Base-by-base conservation (phyloP, 164 flowering plant genomes). In the Vitis amurensis region DNA sequence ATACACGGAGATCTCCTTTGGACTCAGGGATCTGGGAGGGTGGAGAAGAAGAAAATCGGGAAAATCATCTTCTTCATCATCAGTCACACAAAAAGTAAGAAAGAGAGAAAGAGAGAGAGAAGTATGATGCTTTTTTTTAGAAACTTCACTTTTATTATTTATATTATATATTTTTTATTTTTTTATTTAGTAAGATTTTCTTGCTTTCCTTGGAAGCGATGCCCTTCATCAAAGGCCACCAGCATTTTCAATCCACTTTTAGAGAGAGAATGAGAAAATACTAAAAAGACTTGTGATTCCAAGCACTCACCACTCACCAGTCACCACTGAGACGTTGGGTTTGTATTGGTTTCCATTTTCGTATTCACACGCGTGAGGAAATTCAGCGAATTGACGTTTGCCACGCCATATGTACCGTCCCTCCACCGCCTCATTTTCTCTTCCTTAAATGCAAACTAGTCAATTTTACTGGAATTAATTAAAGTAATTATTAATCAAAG, bases 121-220 rank as follows among this genome's bases (percentile, higher is more conserved):
- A 19, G 57, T 47, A 55, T 19, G 11, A 47, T 1, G 11, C 61
- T 15, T 55, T 61, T 62, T 49, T 59, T 74, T 67, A 70, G 71
- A 23, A 23, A 23, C 27, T 23, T 73, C 67, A 63, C 30, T 68
- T 44, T 17, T 30, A 3, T 47, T 9, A 12, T 72, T 13, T 23
- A 23, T 23, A 23, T 23, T 23, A 23, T 23, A 23, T 23, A 23
- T 15, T 61, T 50, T 27, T 60, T 56, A 9, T 9, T 29, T 61
- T 68, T 67, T 63, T 61, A 27, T 14, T 47, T 2, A 3, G 29
- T 56, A 23, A 53, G 61, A 16, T 64, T 66, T 71, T 61, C 3
- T 74, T 59, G 74, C 87, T 80, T 88, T 84, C 81, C 87, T 88
- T 86, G 77, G 83, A 86, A 86, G 90, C 69, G 86, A 88, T 83